A percentile compares a stretch with the other conserved stretches of the same genome.
Conservation (phyloP, 352 stramenopile genomes). For the Pythium angustatum region DNA sequence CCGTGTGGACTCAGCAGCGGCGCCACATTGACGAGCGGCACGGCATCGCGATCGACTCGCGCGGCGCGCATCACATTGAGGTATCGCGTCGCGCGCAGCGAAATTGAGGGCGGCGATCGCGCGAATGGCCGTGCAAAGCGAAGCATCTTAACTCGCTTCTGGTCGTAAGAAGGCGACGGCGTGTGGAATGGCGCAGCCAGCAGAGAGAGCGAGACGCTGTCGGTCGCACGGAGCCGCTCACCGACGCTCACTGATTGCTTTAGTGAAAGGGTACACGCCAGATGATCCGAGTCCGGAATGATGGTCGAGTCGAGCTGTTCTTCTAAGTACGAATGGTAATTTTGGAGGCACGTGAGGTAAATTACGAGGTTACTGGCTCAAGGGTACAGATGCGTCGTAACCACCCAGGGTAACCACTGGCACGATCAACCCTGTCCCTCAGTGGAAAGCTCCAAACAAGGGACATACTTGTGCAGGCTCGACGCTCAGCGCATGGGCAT, state of each 20-base stretch:
- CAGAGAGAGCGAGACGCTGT: not conserved
- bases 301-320: not conserved
- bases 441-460: not conserved
- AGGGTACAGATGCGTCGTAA: no score
- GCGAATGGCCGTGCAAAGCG: slow-evolving; percentile 7
- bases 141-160: slow-evolving; percentile 8
- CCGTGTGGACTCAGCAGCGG: slow-evolving; percentile 39
- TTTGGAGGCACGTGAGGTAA: no score
- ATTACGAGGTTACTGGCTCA: no score
- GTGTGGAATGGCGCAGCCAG: slow-evolving; percentile 9
- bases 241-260: no score
- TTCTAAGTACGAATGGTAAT: slow-evolving; percentile 7
- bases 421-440: no score
- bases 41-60: slow-evolving; percentile 46
- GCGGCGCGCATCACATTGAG: slow-evolving; percentile 45
- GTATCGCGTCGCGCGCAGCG: slow-evolving; percentile 21
- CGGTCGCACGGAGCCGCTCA: not conserved
- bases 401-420: no score
- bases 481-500: no score
- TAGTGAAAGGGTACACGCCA: not conserved
- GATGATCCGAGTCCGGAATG: not conserved
- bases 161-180: not conserved
- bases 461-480: no score
- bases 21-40: slow-evolving; percentile 72
- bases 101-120: slow-evolving; percentile 16